Evolutionary conservation across 2,329 filamentous ascomycete species (phyloP), one percentile per base, ranked within the genome.

Genomic region (Phaeoacremonium minimum): DNA sequence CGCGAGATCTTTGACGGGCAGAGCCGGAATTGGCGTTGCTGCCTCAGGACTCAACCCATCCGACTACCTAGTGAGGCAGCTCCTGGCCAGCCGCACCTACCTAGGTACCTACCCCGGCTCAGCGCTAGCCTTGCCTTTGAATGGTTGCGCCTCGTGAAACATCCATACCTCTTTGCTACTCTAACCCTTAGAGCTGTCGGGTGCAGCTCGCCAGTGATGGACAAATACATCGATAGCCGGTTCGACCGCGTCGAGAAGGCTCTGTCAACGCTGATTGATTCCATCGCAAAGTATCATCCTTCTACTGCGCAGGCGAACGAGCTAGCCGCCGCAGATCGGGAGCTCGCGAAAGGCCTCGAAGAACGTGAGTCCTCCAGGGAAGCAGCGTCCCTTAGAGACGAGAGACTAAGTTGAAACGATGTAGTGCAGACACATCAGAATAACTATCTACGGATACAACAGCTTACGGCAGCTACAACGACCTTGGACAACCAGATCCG

Each of bases 211-310:
- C 9, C 22, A 26, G 22, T 9, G 22, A 86, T 86, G 82, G 76
- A 86, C 46, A 70, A 70, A 32, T 63, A 73, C 33, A 69, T 86
- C 6, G 77, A 84, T 44, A 56, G 52, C 31, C 77, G 75, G 49
- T 83, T 86, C 42, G 77, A 83, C 53, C 75, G 78, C 33, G 66
- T 86, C 18, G 82, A 85, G 49, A 77, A 74, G 50, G 77, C 80
- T 1, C 67, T 94, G 15, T 73, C 75, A 11, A 78, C 68, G 18
- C 69, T 94, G 20, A 82, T 89, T 48, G 85, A 89, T 56, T 90
- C 86, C 1, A 84, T 94, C 44, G 74, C 85, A 6, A 85, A 87
- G 46, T 91, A 90, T 62, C 87, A 89, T 51, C 87, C 87, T 1
- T 86, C 83, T 6, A 66, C 76, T 5, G 61, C 70, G 22, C 77